A percentile compares a stretch with the other conserved stretches of the same genome.
These are phyloP conservation scores for Ustilago vetiveriae DNA, from an alignment of 1,284 basidiomycete genomes.

Conservation along the genomic window DNA sequence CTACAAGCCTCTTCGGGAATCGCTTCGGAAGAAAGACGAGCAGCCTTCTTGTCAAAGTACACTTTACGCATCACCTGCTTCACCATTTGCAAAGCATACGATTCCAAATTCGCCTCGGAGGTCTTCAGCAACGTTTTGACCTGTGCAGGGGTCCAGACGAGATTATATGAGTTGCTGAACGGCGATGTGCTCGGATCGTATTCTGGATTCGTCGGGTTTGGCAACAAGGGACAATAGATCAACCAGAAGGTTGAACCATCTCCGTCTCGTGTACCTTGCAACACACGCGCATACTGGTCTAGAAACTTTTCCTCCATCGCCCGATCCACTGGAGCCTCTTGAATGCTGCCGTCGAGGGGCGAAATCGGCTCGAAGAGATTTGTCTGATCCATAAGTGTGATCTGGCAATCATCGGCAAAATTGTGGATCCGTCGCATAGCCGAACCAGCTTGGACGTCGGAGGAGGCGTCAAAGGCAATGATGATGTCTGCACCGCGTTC, in stretches of 20 bases:
- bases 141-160: slow-evolving; percentile 62
- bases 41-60: slow-evolving; percentile 44
- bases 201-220: slow-evolving; percentile 44
- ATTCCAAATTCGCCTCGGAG: slow-evolving; percentile 49
- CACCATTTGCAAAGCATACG: slow-evolving; percentile 40
- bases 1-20: neutral
- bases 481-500: slow-evolving; percentile 58
- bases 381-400: slow-evolving; percentile 29
- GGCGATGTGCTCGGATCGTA: slow-evolving; percentile 57
- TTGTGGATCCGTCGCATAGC: slow-evolving; percentile 56
- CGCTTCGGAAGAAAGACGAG: slow-evolving; percentile 1
- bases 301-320: slow-evolving; percentile 31
- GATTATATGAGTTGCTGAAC: slow-evolving; percentile 64
- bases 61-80: slow-evolving; percentile 31
- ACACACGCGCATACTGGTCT: slow-evolving; percentile 41
- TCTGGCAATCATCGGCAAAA: slow-evolving; percentile 54
- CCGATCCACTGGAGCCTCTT: slow-evolving; percentile 5
- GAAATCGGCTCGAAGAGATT: slow-evolving; percentile 11
- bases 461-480: slow-evolving; percentile 64
- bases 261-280: slow-evolving; percentile 16
- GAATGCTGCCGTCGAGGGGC: neutral
- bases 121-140: slow-evolving; percentile 53
- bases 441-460: slow-evolving; percentile 62
- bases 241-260: slow-evolving; percentile 37
- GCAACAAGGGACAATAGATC: slow-evolving; percentile 61